Conservation (phyloP, 768 basidiomycete species). For the Cystobasidiopsis lactophilus region DNA sequence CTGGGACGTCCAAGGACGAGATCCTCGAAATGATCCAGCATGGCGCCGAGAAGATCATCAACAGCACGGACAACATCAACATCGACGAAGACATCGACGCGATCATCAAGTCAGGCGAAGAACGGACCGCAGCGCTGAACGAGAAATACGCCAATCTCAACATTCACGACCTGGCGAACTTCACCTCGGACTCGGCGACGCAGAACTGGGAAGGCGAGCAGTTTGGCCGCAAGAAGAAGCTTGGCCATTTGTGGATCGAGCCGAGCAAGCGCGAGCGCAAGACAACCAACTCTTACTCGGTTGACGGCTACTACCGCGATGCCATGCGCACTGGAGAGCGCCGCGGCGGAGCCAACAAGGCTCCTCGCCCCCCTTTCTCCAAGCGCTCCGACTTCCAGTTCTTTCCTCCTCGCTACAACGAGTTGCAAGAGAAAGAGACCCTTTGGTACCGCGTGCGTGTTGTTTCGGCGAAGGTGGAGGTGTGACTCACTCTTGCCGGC, state of each 20-base stretch:
- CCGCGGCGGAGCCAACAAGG: constrained; percentile 48
- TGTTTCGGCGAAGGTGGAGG: background rate
- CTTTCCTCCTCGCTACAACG: constrained; percentile 57
- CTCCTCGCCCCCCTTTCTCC: background rate
- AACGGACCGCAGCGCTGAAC: constrained; percentile 65
- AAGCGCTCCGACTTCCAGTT: constrained; percentile 61
- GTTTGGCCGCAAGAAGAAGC: constrained; percentile 11
- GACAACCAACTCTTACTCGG: constrained; percentile 64
- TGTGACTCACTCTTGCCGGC: constrained; percentile 20
- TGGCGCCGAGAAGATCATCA: constrained; percentile 92
- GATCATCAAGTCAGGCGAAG: constrained; percentile 77
- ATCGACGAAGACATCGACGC: constrained; percentile 67
- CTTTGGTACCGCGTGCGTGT: constrained; percentile 47
- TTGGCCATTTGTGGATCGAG: constrained; percentile 33
- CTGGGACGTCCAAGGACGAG: constrained; percentile 69
- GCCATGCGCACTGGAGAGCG: constrained; percentile 44
- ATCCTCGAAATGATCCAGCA: constrained; percentile 95
- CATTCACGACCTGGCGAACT: constrained; percentile 86
- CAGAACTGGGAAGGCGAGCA: constrained; percentile 20
- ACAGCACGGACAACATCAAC: constrained; percentile 33
- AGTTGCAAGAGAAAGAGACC: constrained; percentile 67
- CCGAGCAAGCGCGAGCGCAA: constrained; percentile 85
- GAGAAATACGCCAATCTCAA: constrained; percentile 81
- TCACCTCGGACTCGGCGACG: constrained; percentile 39
- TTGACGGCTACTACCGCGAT: constrained; percentile 89